A percentile compares a stretch with the other conserved stretches of the same genome.
Evolutionary conservation across 768 basidiomycete species (phyloP).

Genomic region (Xerocomellus dryophilus): DNA sequence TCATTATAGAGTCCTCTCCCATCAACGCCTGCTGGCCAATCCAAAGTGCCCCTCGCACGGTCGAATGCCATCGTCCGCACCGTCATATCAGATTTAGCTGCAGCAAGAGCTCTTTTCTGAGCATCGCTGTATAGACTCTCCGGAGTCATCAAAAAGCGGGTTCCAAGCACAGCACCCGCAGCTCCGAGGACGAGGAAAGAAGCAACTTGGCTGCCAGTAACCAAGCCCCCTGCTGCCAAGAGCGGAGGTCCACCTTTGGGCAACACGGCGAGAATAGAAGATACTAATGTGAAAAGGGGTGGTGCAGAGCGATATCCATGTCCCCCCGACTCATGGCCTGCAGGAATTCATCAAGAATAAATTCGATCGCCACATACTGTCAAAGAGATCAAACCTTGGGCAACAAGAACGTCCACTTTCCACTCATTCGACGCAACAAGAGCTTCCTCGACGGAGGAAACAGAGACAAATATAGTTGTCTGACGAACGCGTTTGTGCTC

Average conservation of each 20-base stretch:
- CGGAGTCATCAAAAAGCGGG: slow-evolving; percentile 66
- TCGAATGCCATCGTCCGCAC: slow-evolving; percentile 66
- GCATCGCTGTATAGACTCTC: slow-evolving; percentile 57
- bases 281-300: slow-evolving; percentile 59
- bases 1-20: slow-evolving; percentile 48
- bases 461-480: slow-evolving; percentile 62
- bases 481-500: slow-evolving; percentile 37
- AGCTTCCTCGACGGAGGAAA: slow-evolving; percentile 61
- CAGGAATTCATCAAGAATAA: slow-evolving; percentile 1
- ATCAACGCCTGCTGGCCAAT: slow-evolving; percentile 61
- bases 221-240: slow-evolving; percentile 74
- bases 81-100: slow-evolving; percentile 44
- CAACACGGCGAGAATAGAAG: slow-evolving; percentile 47
- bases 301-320: slow-evolving; percentile 60
- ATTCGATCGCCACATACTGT: not conserved
- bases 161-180: slow-evolving; percentile 67
- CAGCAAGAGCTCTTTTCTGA: slow-evolving; percentile 53
- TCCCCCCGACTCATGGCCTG: slow-evolving; percentile 79
- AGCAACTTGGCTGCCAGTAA: slow-evolving; percentile 62
- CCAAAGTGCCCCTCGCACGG: slow-evolving; percentile 49
- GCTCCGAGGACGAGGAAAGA: slow-evolving; percentile 65
- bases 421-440: slow-evolving; percentile 58
- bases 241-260: slow-evolving; percentile 47
- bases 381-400: slow-evolving; percentile 57
- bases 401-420: slow-evolving; percentile 72